Evolutionary conservation across 495 filamentous ascomycete genomes (phyloP), one percentile per base, ranked within the genome.

Genomic region (Penicillium soppii): DNA sequence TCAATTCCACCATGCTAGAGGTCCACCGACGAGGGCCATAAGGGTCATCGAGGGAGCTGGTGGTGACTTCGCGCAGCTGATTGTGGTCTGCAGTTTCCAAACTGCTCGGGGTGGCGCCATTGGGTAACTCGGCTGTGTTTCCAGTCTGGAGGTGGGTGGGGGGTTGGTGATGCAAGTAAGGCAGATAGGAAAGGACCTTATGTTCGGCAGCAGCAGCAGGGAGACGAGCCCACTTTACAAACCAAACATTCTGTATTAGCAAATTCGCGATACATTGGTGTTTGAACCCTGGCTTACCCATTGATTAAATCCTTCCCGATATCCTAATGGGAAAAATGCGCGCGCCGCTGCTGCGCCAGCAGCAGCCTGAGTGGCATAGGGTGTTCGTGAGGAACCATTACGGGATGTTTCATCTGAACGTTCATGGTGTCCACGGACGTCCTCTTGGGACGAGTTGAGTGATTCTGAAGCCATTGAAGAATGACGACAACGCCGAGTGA

Each of bases 241-340:
- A 50, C n/a, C n/a, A n/a, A n/a, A n/a, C n/a, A n/a, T n/a, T n/a
- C n/a, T n/a, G n/a, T n/a, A n/a, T n/a, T n/a, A n/a, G n/a, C n/a
- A n/a, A 7, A 22, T 45, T 37, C 9, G 13, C 43, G 3, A 36
- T 44, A 43, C 20, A 43, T 21, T 15, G 17, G 17, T 37, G 30
- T 20, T 5, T 19, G 23, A 12, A 32, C 47, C 43, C 16, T 36
- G 19, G 37, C 85, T 22, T 73, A 91, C 90, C 92, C 94, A 98
- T 80, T 98, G 95, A 45, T 74, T 82, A 50, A 94, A 88, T 10
- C 88, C 92, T 43, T 95, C 92, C 58, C 91, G 91, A 71, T 95
- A 95, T 20, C 91, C 87, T 19, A 98, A 71, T 3, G 94, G 90
- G 58, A 97, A 97, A 65, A 80, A 84, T 13, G 49, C 63, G 58